A percentile compares a stretch with the other conserved stretches of the same genome.
Conservation (phyloP, 2,329 filamentous ascomycete genomes). For the Monilinia fructigena region DNA sequence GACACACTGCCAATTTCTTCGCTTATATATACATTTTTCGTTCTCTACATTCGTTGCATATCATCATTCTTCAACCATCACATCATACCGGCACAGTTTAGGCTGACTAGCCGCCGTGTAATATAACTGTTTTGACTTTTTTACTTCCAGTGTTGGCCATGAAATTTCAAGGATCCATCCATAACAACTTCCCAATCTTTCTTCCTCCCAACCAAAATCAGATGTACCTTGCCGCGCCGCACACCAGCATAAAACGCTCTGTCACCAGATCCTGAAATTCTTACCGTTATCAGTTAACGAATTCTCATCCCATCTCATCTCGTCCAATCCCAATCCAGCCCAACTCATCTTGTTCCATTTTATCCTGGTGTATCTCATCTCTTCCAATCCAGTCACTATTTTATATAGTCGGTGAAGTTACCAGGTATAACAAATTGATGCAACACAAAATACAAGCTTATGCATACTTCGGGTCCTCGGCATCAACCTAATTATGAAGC, state of each 20-base stretch:
- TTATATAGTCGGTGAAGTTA: too few relatives aligned
- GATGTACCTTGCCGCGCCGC: not conserved
- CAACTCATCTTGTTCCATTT: not conserved
- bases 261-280: not conserved
- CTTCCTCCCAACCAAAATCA: not conserved
- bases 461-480: too few relatives aligned
- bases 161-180: not conserved
- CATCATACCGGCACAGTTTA: not conserved
- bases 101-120: not conserved
- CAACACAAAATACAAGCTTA: too few relatives aligned
- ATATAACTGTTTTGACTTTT: not conserved
- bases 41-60: not conserved
- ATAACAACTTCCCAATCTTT: not conserved
- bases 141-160: too few relatives aligned
- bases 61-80: not conserved
- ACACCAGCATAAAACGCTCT: not conserved
- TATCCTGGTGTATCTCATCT: not conserved
- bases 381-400: not conserved
- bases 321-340: not conserved
- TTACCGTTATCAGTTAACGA: not conserved
- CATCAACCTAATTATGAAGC: too few relatives aligned
- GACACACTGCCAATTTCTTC: too few relatives aligned
- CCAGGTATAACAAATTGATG: too few relatives aligned
- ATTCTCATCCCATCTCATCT: not conserved
- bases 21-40: slow-evolving; percentile 2